These are phyloP conservation scores for Rhizomucor miehei DNA, from an alignment of 371 early-diverging fungal genomes.

Conservation along the genomic window DNA sequence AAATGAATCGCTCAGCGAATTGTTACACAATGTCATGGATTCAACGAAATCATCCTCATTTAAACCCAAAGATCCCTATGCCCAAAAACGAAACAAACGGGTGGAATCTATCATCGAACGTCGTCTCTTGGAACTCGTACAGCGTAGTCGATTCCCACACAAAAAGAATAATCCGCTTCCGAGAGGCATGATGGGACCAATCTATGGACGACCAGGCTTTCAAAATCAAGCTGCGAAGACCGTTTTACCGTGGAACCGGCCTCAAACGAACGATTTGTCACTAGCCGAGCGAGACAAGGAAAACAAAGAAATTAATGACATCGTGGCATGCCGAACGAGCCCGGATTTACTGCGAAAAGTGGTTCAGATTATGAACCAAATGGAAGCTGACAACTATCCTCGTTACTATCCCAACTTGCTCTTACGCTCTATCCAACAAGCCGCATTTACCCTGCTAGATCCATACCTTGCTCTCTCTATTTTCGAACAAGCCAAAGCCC, in stretches of 20 bases:
- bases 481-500: constrained; percentile 39
- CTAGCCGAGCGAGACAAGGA: constrained; percentile 9
- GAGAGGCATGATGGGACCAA: constrained; percentile 2
- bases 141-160: constrained; percentile 3
- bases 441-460: constrained; percentile 22
- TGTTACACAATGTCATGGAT: constrained; percentile 3
- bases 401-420: constrained; percentile 30
- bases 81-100: not conserved
- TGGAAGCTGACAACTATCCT: constrained; percentile 10
- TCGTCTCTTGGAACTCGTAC: constrained; percentile 21
- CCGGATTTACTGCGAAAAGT: constrained; percentile 11
- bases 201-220: constrained; percentile 7
- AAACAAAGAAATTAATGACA: constrained; percentile 6
- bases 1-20: not conserved
- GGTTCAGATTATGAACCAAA: constrained; percentile 7
- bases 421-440: constrained; percentile 30
- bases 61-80: too few species aligned
- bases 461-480: constrained; percentile 47
- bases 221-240: not conserved
- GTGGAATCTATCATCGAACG: constrained; percentile 20
- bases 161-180: constrained; percentile 25
- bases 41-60: not conserved
- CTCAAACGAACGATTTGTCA: not conserved
- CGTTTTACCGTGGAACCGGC: not conserved
- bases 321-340: constrained; percentile 11